Conservation (phyloP, 306 rosid species). For the Cyclanthera cordifolia region DNA sequence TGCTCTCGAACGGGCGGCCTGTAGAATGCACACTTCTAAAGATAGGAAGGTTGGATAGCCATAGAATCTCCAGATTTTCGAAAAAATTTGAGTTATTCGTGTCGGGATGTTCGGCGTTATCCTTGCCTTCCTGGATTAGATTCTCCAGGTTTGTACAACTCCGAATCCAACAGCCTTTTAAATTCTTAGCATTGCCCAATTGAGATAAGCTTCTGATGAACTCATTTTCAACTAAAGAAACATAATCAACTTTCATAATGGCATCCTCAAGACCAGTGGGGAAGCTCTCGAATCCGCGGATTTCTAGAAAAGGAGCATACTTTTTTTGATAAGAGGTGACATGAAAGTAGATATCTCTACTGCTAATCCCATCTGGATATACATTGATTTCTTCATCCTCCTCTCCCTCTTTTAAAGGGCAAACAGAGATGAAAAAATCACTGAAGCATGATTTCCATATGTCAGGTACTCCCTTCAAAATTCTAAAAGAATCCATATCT, state of each 20-base stretch:
- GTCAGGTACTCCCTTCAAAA: slow-evolving; percentile 14
- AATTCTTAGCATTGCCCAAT: background rate
- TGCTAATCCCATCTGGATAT: background rate
- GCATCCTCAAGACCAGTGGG: slow-evolving; percentile 14
- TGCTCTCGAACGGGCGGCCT: background rate
- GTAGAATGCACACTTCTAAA: slow-evolving; percentile 8
- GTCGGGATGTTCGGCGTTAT: background rate
- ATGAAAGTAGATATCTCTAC: slow-evolving; percentile 9
- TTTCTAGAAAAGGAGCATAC: slow-evolving; percentile 7
- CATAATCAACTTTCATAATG: background rate
- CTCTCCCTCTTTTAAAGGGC: slow-evolving; percentile 1
- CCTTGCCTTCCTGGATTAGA: slow-evolving; percentile 4
- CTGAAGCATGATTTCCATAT: slow-evolving; percentile 3
- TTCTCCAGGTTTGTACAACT: slow-evolving; percentile 11
- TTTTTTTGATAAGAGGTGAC: background rate
- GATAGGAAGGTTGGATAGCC: slow-evolving; percentile 28
- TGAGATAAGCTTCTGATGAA: slow-evolving; percentile 13
- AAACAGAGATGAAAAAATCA: slow-evolving; percentile 13
- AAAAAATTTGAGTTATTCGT: background rate
- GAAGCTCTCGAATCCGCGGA: background rate
- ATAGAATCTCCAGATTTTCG: slow-evolving; percentile 8
- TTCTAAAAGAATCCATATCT: background rate
- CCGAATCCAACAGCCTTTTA: slow-evolving; percentile 28
- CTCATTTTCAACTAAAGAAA: slow-evolving; percentile 18
- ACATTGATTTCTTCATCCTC: background rate